A percentile compares a stretch with the other conserved stretches of the same genome.
Evolutionary conservation across 1,284 basidiomycete genomes (phyloP).

Genomic region (Grifola frondosa): DNA sequence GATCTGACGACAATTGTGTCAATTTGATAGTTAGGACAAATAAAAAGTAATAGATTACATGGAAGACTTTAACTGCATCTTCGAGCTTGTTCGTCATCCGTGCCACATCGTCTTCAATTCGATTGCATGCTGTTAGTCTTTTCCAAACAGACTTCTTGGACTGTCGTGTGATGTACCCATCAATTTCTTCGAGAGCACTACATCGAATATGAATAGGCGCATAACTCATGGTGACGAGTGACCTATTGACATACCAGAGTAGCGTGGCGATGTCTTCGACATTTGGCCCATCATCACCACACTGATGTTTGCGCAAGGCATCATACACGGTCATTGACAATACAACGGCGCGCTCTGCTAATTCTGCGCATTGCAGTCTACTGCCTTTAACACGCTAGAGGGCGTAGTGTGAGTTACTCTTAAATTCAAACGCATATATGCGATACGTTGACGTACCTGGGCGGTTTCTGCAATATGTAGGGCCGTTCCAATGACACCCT

Average conservation of each 20-base stretch:
- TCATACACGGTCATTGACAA: slow-evolving; percentile 2
- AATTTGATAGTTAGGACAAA: too few relatives aligned
- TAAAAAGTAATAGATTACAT: neutral
- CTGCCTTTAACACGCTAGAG: neutral
- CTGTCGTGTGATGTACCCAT: neutral
- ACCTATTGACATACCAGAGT: neutral
- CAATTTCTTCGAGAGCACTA: slow-evolving; percentile 3
- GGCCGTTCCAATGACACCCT: neutral
- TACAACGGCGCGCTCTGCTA: neutral
- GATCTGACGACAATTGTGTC: too few relatives aligned
- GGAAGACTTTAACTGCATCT: slow-evolving; percentile 1
- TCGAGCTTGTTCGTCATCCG: neutral
- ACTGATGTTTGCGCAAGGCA: neutral
- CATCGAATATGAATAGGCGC: too few relatives aligned
- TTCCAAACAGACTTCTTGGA: neutral
- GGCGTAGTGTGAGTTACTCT: too few relatives aligned
- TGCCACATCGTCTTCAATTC: neutral
- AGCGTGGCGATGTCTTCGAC: neutral
- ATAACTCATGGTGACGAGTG: neutral
- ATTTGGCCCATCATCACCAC: neutral
- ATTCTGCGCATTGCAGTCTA: neutral
- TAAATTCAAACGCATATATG: too few relatives aligned
- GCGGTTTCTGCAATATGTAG: neutral
- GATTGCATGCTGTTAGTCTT: neutral
- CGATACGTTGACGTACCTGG: neutral